Conservation (phyloP, 2,329 filamentous ascomycete genomes). For the Penicillium sp. region DNA sequence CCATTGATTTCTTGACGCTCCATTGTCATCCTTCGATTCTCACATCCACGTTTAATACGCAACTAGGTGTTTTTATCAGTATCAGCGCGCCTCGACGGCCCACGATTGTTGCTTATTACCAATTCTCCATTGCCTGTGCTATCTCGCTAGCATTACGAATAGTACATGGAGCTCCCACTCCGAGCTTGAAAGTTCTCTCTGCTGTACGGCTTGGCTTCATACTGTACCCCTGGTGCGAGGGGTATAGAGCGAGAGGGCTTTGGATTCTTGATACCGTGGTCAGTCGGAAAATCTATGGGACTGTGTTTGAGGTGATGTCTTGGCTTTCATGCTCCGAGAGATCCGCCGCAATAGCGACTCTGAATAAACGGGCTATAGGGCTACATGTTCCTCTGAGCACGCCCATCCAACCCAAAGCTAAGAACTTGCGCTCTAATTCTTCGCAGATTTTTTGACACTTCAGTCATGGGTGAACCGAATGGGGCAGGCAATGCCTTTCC, state of each 20-base stretch:
- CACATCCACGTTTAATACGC: conserved; percentile 1
- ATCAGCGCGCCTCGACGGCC: background rate
- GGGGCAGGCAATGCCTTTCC: conserved; percentile 35
- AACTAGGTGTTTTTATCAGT: background rate
- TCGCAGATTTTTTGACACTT: background rate
- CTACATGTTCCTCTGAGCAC: background rate
- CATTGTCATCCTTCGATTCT: conserved; percentile 7
- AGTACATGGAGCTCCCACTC: conserved; percentile 15
- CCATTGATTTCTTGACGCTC: conserved; percentile 15
- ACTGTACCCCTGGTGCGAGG: background rate
- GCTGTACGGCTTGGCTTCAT: conserved; percentile 1
- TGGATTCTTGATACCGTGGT: conserved; percentile 5
- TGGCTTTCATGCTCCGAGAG: background rate
- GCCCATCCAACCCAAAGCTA: background rate
- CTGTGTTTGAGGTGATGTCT: background rate
- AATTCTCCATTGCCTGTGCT: background rate
- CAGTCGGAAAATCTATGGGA: background rate
- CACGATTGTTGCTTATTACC: background rate
- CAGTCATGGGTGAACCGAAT: conserved; percentile 38
- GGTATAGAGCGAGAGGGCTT: background rate
- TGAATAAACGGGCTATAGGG: background rate
- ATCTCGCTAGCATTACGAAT: background rate
- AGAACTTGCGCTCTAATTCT: conserved; percentile 6
- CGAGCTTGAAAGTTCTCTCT: background rate
- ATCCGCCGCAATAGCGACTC: background rate